A percentile compares a stretch with the other conserved stretches of the same genome.
phyloP scores from a whole-genome alignment of 2,329 filamentous ascomycete species.

The Pseudogymnoascus sp. region DNA sequence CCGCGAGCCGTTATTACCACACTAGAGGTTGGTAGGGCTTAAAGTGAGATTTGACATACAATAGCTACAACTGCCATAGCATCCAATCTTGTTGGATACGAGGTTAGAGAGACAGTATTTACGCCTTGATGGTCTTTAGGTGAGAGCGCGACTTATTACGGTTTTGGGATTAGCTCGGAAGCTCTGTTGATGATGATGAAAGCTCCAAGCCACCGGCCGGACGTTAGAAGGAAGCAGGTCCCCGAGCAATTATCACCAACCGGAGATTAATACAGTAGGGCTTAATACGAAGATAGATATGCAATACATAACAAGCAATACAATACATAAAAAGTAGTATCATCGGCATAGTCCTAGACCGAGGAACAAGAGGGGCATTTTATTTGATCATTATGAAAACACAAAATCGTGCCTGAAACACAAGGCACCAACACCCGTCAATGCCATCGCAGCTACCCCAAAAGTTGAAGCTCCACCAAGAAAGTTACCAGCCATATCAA shows the following conservation, averaged over 20 bases:
- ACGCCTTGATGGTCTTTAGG: too few relatives aligned
- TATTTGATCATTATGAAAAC: background rate
- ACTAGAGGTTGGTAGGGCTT: too few relatives aligned
- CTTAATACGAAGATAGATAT: background rate
- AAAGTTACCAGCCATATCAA: background rate
- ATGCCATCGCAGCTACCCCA: background rate
- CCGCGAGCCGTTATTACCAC: too few relatives aligned
- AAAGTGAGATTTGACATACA: too few relatives aligned
- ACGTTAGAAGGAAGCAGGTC: too few relatives aligned
- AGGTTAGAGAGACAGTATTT: too few relatives aligned
- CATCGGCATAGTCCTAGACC: background rate
- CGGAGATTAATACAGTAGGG: background rate
- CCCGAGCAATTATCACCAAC: background rate
- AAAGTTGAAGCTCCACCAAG: conserved; percentile 6
- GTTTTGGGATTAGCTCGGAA: background rate
- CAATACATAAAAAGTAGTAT: background rate
- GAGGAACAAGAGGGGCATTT: background rate
- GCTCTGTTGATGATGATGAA: background rate
- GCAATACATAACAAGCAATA: background rate
- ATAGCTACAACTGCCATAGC: too few relatives aligned
- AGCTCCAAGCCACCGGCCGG: background rate
- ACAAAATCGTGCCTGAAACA: background rate
- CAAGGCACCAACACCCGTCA: background rate
- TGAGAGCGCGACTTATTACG: too few relatives aligned
- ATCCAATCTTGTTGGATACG: too few relatives aligned